A percentile compares a stretch with the other conserved stretches of the same genome.
These are phyloP conservation scores for Metschnikowia chrysomelidarum DNA, from an alignment of 805 yeast genomes.

Conservation along the genomic window DNA sequence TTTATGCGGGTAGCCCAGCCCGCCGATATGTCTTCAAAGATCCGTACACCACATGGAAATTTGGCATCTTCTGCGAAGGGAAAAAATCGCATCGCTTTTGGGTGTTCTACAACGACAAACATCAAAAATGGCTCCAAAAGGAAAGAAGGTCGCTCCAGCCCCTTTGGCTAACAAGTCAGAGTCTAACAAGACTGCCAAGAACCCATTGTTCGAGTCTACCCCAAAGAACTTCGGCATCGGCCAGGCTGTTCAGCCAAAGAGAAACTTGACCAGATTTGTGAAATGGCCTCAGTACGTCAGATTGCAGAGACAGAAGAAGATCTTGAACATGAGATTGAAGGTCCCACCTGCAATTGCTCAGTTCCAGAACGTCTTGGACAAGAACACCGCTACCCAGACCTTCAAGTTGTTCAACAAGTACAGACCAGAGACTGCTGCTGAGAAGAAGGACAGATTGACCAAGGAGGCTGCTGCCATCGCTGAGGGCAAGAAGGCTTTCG, in stretches of 20 bases:
- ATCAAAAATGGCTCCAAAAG: conserved; percentile 41
- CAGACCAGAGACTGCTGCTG: conserved; percentile 96
- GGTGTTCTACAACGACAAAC: conserved; percentile 5
- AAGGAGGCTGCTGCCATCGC: conserved; percentile 99
- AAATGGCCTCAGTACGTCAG: conserved; percentile 99
- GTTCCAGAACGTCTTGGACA: conserved; percentile 94
- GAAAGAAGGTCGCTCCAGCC: conserved; percentile 95
- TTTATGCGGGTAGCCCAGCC: too few species aligned
- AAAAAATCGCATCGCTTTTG: conserved; percentile 7
- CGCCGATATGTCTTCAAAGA: too few species aligned
- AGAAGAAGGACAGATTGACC: conserved; percentile 98
- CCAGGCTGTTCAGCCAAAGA: conserved; percentile 92
- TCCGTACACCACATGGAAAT: conserved; percentile 14
- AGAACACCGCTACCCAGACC: conserved; percentile 97
- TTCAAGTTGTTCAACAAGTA: conserved; percentile 98
- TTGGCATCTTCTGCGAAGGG: conserved; percentile 9
- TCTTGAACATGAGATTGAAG: conserved; percentile 91
- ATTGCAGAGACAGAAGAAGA: conserved; percentile 98
- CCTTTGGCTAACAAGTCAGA: conserved; percentile 54
- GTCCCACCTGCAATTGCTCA: conserved; percentile 99
- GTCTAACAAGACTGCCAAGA: conserved; percentile 27
- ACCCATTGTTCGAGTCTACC: conserved; percentile 62
- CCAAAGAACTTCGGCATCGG: conserved; percentile 97
- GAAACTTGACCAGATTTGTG: conserved; percentile 95
- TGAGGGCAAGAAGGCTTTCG: conserved; percentile 96